A percentile compares a stretch with the other conserved stretches of the same genome.
These are phyloP conservation scores for Ganoderma multipileum DNA, from an alignment of 1,284 basidiomycete genomes.

Conservation along the genomic window DNA sequence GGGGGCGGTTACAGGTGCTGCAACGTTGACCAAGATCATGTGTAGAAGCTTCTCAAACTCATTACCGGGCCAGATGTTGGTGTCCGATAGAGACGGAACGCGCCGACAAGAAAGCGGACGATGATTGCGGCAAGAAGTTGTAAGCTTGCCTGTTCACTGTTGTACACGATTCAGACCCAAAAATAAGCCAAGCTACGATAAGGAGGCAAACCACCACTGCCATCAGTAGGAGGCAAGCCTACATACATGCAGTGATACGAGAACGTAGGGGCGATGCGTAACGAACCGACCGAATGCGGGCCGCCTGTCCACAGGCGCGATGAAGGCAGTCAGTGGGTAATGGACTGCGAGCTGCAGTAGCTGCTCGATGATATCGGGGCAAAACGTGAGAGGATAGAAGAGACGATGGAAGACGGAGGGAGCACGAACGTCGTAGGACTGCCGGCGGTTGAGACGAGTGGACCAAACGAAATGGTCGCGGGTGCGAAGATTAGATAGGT, in stretches of 20 bases:
- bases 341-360: background rate
- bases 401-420: background rate
- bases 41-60: too few relatives aligned
- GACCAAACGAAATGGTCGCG: conserved; percentile 7
- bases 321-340: background rate
- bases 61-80: too few relatives aligned
- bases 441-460: conserved; percentile 7
- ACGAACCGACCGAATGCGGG: background rate
- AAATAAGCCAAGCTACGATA: background rate
- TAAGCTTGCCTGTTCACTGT: background rate
- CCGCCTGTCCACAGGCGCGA: conserved; percentile 18
- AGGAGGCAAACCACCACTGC: background rate
- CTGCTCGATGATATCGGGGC: background rate
- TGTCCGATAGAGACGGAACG: background rate
- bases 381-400: background rate
- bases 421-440: conserved; percentile 11
- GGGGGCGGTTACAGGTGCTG: background rate
- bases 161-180: conserved; percentile 3
- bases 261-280: background rate
- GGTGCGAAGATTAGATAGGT: conserved; percentile 6
- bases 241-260: background rate
- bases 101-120: background rate
- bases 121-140: background rate
- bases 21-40: background rate
- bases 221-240: background rate